Percentiles rank a stretch among this genome's conserved stretches.
These are phyloP conservation scores for Neurospora sp. DNA, from an alignment of 495 filamentous ascomycete genomes.

Conservation along the genomic window DNA sequence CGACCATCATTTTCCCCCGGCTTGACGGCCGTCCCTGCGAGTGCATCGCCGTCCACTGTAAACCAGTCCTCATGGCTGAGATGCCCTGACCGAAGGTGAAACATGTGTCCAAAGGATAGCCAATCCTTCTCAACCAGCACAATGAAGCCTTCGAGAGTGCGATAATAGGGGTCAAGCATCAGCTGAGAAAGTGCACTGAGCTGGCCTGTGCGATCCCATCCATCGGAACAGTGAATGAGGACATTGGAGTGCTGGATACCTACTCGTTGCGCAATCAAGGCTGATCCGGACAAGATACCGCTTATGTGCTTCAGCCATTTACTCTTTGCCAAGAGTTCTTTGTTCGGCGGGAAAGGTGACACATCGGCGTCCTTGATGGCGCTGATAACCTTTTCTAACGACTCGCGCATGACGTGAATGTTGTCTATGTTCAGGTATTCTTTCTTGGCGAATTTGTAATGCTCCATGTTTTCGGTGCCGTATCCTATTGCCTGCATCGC, in stretches of 20 bases:
- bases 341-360: conserved; percentile 71
- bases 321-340: conserved; percentile 71
- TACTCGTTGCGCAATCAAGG: conserved; percentile 77
- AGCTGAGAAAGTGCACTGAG: conserved; percentile 89
- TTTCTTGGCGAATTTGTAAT: conserved; percentile 87
- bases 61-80: conserved; percentile 95
- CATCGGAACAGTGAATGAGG: conserved; percentile 94
- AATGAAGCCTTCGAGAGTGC: conserved; percentile 93
- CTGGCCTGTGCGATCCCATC: conserved; percentile 96
- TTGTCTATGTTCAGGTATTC: conserved; percentile 97
- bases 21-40: conserved; percentile 41
- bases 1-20: conserved; percentile 48
- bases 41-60: conserved; percentile 61
- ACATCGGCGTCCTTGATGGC: conserved; percentile 89
- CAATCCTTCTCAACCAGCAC: conserved; percentile 95
- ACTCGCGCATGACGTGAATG: conserved; percentile 96
- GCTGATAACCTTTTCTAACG: conserved; percentile 78
- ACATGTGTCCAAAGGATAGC: conserved; percentile 97
- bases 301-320: conserved; percentile 89
- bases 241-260: conserved; percentile 90
- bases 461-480: conserved; percentile 96
- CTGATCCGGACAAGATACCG: conserved; percentile 72
- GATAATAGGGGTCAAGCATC: conserved; percentile 90
- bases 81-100: conserved; percentile 77
- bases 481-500: conserved; percentile 93